Base-by-base conservation (phyloP, 345 rosid species). In the Microcos paniculata region DNA sequence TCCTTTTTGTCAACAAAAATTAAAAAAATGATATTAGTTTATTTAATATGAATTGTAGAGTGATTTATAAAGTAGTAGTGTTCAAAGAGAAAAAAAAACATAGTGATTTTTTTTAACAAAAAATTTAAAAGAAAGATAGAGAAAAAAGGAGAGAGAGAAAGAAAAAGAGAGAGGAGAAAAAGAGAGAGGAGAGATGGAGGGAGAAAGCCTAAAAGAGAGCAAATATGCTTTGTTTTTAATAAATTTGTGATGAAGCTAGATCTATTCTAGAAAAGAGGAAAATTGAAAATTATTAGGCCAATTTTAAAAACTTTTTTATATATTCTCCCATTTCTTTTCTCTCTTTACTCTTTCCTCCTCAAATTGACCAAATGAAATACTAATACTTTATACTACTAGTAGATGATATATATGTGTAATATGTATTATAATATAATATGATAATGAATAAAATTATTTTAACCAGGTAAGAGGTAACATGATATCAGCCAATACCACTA, bases 171-270 rank as follows among this genome's bases (percentile, higher is more conserved):
- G 6, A 19, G 16, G 30, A 28, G 26, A 3, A 26, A 2, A 18
- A 3, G 5, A 9, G 3, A 30, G 16, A 4, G 26, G 18, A 4
- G 1, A 30, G 33, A 3, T 8, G 13, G 24, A 30, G 28, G 33
- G 19, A 62, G 46, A 38, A 12, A 14, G n/a, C n/a, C n/a, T n/a
- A n/a, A n/a, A n/a, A n/a, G n/a, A n/a, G n/a, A n/a, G n/a, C n/a
- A 9, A 63, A 38, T 38, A 63, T 38, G 24, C 24, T 62, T 62
- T 33, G 4, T 35, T 3, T 35, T 35, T 35, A 35, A 62, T 24
- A 55, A 45, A 67, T 45, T 67, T 67, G 14, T 67, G 14, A 67
- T 14, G 51, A 26, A 68, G 55, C 57, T 31, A 70, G 73, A 70
- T 70, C 73, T 52, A 70, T 51, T 51, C 73, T 31, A 11, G 73